Evolutionary conservation across 2,329 filamentous ascomycete species (phyloP).

Genomic region (Rutstroemia sp.): DNA sequence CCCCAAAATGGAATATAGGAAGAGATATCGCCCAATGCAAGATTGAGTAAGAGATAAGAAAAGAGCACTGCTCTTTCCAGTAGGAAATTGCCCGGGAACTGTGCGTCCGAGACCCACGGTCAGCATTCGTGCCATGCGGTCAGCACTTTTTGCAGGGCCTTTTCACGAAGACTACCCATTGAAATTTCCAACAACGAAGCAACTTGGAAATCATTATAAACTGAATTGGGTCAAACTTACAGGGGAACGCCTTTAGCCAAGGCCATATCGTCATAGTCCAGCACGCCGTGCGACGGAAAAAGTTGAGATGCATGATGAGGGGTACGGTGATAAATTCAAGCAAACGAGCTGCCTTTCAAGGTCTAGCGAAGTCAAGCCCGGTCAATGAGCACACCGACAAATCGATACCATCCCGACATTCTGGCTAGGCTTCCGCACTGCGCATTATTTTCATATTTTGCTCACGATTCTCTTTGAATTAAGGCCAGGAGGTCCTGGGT

Average conservation of each 20-base stretch:
- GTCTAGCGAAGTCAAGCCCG: not conserved
- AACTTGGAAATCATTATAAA: too few species aligned
- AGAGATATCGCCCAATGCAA: not conserved
- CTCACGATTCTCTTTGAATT: not conserved
- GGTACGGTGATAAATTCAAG: not conserved
- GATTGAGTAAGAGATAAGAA: not conserved
- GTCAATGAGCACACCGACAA: too few species aligned
- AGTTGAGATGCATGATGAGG: not conserved
- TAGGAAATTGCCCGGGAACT: not conserved
- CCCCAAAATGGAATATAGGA: not conserved
- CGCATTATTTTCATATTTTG: not conserved
- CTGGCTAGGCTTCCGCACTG: not conserved
- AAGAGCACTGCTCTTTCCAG: not conserved
- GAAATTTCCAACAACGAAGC: too few species aligned
- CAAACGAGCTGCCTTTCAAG: slow-evolving; percentile 5
- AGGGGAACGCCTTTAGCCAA: too few species aligned
- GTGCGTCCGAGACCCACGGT: not conserved
- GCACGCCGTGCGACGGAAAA: too few species aligned
- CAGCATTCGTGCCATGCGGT: not conserved
- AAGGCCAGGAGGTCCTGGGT: not conserved
- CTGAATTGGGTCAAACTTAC: too few species aligned
- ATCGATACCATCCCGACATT: too few species aligned
- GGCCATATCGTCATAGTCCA: too few species aligned
- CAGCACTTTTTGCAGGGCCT: not conserved
- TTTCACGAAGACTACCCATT: not conserved